Percentiles rank a stretch among this genome's conserved stretches.
phyloP scores from a whole-genome alignment of 2,329 filamentous ascomycete genomes.

The Tolypocladium album region DNA sequence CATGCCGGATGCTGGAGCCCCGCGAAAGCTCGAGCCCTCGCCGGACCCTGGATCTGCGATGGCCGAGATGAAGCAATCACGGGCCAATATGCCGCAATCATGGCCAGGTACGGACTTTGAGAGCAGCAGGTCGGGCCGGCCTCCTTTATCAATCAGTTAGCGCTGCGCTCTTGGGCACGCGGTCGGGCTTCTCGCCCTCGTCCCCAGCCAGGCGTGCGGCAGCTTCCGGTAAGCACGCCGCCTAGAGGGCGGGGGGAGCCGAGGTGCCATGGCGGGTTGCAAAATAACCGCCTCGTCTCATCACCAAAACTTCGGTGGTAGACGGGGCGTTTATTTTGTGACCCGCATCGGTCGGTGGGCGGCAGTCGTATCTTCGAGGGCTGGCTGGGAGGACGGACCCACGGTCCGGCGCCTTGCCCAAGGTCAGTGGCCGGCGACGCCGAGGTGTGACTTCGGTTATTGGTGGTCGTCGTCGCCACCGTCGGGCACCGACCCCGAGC shows the following conservation, averaged over 20 bases:
- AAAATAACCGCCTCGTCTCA: too few relatives aligned
- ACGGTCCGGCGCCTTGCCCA: background rate
- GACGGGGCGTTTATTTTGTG: too few relatives aligned
- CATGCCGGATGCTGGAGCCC: background rate
- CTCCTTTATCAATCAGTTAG: background rate
- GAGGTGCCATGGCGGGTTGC: too few relatives aligned
- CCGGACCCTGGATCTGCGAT: background rate
- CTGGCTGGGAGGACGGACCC: background rate
- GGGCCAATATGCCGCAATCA: background rate
- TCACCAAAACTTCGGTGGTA: too few relatives aligned
- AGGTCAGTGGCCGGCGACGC: background rate
- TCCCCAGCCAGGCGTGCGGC: too few relatives aligned
- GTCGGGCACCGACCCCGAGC: conserved; percentile 4
- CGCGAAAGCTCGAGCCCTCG: background rate
- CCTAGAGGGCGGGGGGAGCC: background rate
- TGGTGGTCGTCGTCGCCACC: background rate
- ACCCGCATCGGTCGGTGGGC: too few relatives aligned
- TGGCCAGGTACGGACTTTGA: background rate
- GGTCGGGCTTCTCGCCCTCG: too few relatives aligned
- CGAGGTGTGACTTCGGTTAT: background rate
- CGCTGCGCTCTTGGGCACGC: background rate
- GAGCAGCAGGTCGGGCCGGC: background rate
- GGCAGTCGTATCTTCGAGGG: background rate
- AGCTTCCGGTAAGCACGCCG: too few relatives aligned
- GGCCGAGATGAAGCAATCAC: background rate